phyloP scores from a whole-genome alignment of 139 green algal species.

The Chlamydomonas eustigma region DNA sequence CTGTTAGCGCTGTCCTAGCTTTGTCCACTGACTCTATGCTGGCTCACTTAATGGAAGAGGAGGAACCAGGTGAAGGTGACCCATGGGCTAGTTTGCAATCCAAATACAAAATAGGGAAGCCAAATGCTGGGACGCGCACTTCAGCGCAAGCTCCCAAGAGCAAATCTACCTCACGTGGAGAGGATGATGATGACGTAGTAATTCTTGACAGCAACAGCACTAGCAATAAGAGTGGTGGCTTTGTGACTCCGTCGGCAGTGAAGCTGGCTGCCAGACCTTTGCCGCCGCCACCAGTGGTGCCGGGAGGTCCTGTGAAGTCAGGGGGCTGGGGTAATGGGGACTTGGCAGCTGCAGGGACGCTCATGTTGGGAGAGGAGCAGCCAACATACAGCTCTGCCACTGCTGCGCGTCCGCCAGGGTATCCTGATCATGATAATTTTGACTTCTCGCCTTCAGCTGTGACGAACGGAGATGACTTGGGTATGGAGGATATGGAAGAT shows the following conservation, averaged over 20 bases:
- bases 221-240: neutral
- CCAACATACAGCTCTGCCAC: neutral
- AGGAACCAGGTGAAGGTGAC: no score
- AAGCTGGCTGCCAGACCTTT: neutral
- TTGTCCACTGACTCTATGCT: no score
- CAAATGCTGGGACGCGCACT: no score
- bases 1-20: no score
- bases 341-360: constrained; percentile 8
- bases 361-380: constrained; percentile 15
- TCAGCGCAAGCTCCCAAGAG: neutral
- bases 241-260: neutral
- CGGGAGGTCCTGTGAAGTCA: neutral
- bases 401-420: neutral
- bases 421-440: neutral
- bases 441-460: neutral
- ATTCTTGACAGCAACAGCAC: neutral
- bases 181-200: constrained; percentile 2
- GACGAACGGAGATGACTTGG: neutral
- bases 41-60: no score
- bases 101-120: neutral
- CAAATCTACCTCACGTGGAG: neutral
- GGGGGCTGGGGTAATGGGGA: constrained; percentile 14
- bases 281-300: neutral
- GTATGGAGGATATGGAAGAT: constrained; percentile 20
- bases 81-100: constrained; percentile 14